These are phyloP conservation scores for Xylaria flabelliformis DNA, from an alignment of 495 filamentous ascomycete genomes.

Conservation along the genomic window DNA sequence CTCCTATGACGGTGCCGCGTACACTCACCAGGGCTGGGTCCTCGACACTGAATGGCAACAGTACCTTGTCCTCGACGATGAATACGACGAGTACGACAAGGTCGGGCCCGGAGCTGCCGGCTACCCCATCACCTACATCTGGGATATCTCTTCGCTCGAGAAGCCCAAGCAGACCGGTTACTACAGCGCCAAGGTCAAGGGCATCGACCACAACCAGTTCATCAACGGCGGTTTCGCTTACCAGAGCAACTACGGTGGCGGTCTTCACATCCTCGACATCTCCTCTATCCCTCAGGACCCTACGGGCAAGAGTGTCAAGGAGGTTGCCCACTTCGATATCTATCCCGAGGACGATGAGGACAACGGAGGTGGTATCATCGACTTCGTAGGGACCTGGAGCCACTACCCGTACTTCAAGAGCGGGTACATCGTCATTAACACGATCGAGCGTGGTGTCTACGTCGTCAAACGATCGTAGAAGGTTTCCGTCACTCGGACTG, in stretches of 20 bases:
- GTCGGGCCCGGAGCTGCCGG: conserved; percentile 53
- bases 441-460: conserved; percentile 65
- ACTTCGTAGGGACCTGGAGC: conserved; percentile 66
- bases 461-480: conserved; percentile 49
- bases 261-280: conserved; percentile 63
- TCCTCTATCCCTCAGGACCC: conserved; percentile 59
- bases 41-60: conserved; percentile 58
- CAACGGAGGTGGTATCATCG: conserved; percentile 52
- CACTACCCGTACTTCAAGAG: conserved; percentile 63
- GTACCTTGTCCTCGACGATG: conserved; percentile 66
- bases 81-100: conserved; percentile 61
- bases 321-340: conserved; percentile 65
- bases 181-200: conserved; percentile 55
- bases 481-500: neutral
- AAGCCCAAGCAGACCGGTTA: conserved; percentile 59
- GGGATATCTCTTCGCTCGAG: conserved; percentile 60
- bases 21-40: conserved; percentile 69
- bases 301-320: conserved; percentile 56
- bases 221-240: conserved; percentile 58
- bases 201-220: conserved; percentile 70
- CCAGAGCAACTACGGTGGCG: conserved; percentile 66
- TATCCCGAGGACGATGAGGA: conserved; percentile 64
- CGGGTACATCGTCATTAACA: conserved; percentile 64
- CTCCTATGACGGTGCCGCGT: conserved; percentile 61
- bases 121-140: conserved; percentile 62